Evolutionary conservation across 208 protist species (phyloP).

Genomic region (Endotrypanum monterogeii): DNA sequence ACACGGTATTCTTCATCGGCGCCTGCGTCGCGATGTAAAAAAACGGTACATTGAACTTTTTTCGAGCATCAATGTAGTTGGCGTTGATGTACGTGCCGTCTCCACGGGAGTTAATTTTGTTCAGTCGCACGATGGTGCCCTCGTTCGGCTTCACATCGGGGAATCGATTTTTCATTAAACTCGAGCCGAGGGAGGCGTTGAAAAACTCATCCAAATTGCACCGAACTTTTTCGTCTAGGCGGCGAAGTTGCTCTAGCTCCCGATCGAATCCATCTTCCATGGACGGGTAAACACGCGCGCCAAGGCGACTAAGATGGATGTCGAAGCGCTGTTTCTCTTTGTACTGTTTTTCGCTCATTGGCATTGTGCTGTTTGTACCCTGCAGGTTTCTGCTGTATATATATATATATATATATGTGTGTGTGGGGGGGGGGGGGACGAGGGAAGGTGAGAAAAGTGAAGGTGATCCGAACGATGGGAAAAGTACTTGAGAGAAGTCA

Average conservation of each 20-base stretch:
- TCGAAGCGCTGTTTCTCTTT: constrained; percentile 44
- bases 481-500: too few relatives aligned
- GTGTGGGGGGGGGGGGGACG: too few relatives aligned
- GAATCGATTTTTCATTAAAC: constrained; percentile 78
- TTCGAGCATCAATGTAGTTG: constrained; percentile 81
- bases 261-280: constrained; percentile 67
- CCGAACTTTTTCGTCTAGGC: constrained; percentile 58
- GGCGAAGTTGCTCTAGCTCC: constrained; percentile 53
- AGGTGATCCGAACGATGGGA: not conserved
- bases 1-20: constrained; percentile 77
- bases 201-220: constrained; percentile 80
- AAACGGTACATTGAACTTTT: constrained; percentile 68
- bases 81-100: constrained; percentile 89
- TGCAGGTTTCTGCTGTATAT: not conserved
- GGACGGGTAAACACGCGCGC: constrained; percentile 30
- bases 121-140: constrained; percentile 58
- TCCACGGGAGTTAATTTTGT: constrained; percentile 22
- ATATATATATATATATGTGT: too few relatives aligned
- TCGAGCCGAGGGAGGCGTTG: constrained; percentile 62
- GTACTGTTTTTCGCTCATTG: constrained; percentile 35
- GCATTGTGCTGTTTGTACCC: not conserved
- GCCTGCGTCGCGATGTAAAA: constrained; percentile 92
- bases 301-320: constrained; percentile 22
- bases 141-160: constrained; percentile 73
- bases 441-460: not conserved